phyloP scores from a whole-genome alignment of 768 basidiomycete genomes.

The Pholiota molesta region DNA sequence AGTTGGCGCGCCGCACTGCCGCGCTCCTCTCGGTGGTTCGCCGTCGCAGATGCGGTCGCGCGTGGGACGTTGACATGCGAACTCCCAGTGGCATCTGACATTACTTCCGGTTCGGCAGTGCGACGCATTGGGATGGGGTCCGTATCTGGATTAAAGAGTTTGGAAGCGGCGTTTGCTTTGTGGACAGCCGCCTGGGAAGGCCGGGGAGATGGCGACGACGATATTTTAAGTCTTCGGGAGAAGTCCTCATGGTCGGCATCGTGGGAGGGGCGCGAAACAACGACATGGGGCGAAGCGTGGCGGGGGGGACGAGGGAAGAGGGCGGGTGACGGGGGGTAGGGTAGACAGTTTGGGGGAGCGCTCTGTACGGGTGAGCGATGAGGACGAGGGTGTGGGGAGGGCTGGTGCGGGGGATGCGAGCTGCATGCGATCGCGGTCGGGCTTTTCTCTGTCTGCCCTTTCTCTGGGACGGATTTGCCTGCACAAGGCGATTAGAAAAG shows the following conservation, averaged over 20 bases:
- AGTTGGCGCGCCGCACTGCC: slow-evolving; percentile 57
- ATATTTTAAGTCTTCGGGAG: slow-evolving; percentile 70
- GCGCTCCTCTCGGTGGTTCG: slow-evolving; percentile 30
- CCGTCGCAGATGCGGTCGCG: slow-evolving; percentile 11
- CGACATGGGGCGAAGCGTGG: slow-evolving; percentile 35
- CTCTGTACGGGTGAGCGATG: slow-evolving; percentile 25
- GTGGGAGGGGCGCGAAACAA: slow-evolving; percentile 35
- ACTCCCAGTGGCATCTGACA: slow-evolving; percentile 60
- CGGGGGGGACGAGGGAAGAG: slow-evolving; percentile 35
- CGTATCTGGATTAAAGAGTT: slow-evolving; percentile 74
- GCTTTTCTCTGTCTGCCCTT: slow-evolving; percentile 51
- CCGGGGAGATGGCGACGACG: slow-evolving; percentile 46
- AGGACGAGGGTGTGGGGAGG: slow-evolving; percentile 5
- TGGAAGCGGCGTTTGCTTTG: slow-evolving; percentile 38
- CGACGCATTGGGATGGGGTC: slow-evolving; percentile 67
- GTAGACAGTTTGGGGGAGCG: slow-evolving; percentile 31
- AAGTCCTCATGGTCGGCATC: slow-evolving; percentile 77
- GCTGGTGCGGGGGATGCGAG: slow-evolving; percentile 22
- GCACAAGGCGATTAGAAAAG: slow-evolving; percentile 4
- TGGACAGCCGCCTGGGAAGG: slow-evolving; percentile 31
- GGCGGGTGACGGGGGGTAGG: slow-evolving; percentile 28
- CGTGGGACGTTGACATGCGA: slow-evolving; percentile 52
- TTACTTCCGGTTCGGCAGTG: slow-evolving; percentile 65
- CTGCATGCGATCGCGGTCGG: slow-evolving; percentile 42
- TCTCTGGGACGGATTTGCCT: slow-evolving; percentile 52